Base-by-base conservation (phyloP, 495 filamentous ascomycete species). In the Xylaria intraflava region DNA sequence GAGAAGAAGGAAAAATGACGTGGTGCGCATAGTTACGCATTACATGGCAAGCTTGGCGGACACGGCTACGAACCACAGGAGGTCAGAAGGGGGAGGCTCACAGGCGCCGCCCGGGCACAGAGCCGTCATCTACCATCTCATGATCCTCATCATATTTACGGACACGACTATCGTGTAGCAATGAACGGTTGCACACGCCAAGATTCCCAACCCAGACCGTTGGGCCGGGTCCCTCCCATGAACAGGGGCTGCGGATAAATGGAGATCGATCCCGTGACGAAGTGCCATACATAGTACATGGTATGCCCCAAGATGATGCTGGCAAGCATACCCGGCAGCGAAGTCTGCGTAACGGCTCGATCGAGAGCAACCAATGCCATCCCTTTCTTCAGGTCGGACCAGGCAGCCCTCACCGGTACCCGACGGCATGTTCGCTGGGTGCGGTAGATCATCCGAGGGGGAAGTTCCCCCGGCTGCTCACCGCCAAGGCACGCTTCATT, bases 181-280 rank as follows among this genome's bases (percentile, higher is more conserved):
- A 31, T 46, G 33, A 29, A 31, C 40, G 53, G 47, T 44, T 49
- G 40, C 33, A 46, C 23, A 35, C 43, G 40, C 53, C 47, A 56
- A 56, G 47, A 46, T 38, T 2, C 23, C 49, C 22, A 38, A 56
- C 53, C 53, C 53, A 51, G 31, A 43, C 53, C 53, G 53, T 56
- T 56, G 53, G 53, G 53, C 53, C 51, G 53, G 53, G 53, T 39
- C 46, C 23, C 4, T 51, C 31, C 22, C 31, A 47, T 22, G 52
- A 50, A 46, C 53, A 35, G 44, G 53, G 53, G 47, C 49, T 23
- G 38, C 40, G 53, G 53, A 56, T 56, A 51, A 56, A 56, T 56
- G 47, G 46, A 31, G 40, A 56, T 56, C 39, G 40, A 38, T 50
- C 46, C 47, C 42, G 17, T 24, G 36, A 26, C 17, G 42, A 47